A percentile compares a stretch with the other conserved stretches of the same genome.
Conservation (phyloP, 208 protist species). For the Trypanosoma caninum region DNA sequence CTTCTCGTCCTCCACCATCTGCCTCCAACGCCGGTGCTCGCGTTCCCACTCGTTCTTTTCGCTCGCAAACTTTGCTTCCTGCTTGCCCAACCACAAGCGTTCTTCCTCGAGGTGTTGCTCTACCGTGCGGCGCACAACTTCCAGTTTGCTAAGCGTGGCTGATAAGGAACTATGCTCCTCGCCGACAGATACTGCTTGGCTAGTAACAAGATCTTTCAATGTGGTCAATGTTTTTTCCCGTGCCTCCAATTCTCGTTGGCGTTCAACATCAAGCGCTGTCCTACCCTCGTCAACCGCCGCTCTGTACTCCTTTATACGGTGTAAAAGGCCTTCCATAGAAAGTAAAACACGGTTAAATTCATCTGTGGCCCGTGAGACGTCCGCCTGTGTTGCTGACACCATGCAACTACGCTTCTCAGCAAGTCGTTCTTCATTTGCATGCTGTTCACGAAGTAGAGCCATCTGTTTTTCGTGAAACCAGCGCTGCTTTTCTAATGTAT, state of each 20-base stretch:
- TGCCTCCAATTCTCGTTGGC: conserved; percentile 27
- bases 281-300: conserved; percentile 37
- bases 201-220: conserved; percentile 41
- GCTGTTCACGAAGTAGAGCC: conserved; percentile 50
- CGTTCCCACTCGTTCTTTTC: conserved; percentile 61
- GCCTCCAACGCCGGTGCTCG: conserved; percentile 69
- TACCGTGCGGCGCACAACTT: conserved; percentile 34
- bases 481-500: conserved; percentile 47
- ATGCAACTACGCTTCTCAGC: conserved; percentile 40
- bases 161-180: conserved; percentile 41
- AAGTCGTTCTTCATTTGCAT: conserved; percentile 50
- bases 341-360: conserved; percentile 34
- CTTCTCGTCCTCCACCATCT: conserved; percentile 58
- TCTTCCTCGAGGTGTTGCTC: conserved; percentile 65
- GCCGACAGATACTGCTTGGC: conserved; percentile 42
- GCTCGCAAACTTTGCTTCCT: conserved; percentile 40
- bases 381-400: conserved; percentile 36
- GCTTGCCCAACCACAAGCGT: conserved; percentile 56
- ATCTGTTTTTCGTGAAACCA: conserved; percentile 58
- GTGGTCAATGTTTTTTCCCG: conserved; percentile 31
- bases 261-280: conserved; percentile 31
- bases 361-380: conserved; percentile 31
- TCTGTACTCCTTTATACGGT: conserved; percentile 47
- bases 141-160: conserved; percentile 42
- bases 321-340: conserved; percentile 32